Percentiles rank a stretch among this genome's conserved stretches.
These are phyloP conservation scores for Penicillium verrucosum DNA, from an alignment of 2,329 filamentous ascomycete species.

Conservation along the genomic window DNA sequence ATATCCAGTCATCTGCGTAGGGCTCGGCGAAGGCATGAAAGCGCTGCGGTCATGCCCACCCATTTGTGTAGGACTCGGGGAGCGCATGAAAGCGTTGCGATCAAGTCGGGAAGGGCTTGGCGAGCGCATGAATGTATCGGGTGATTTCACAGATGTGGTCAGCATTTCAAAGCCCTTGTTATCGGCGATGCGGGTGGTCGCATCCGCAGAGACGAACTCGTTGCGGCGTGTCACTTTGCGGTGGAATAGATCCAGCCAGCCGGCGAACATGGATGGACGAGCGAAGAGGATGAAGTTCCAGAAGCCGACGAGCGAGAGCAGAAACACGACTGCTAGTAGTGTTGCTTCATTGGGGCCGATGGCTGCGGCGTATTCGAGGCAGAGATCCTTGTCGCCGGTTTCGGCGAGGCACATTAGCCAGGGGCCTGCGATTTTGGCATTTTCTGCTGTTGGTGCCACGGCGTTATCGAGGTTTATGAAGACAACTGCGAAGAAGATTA, in stretches of 20 bases:
- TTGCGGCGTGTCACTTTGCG: conserved; percentile 48
- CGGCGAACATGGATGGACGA: conserved; percentile 77
- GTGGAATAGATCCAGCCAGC: conserved; percentile 68
- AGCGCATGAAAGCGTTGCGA: conserved; percentile 16
- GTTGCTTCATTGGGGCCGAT: conserved; percentile 73
- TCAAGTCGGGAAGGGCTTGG: conserved; percentile 15
- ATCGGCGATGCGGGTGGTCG: conserved; percentile 62
- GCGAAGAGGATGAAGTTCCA: conserved; percentile 81
- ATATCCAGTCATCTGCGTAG: conserved; percentile 12
- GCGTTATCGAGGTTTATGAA: conserved; percentile 85
- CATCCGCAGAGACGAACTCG: conserved; percentile 89
- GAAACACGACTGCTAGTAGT: conserved; percentile 74
- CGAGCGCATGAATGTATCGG: conserved; percentile 28
- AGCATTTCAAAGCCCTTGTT: conserved; percentile 79
- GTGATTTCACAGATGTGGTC: conserved; percentile 32
- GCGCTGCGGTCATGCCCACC: background rate
- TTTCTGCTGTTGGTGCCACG: conserved; percentile 55
- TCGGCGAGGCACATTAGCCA: conserved; percentile 72
- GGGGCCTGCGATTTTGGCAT: conserved; percentile 54
- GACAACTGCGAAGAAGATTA: conserved; percentile 88
- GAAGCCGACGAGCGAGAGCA: conserved; percentile 81
- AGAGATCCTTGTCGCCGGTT: conserved; percentile 62
- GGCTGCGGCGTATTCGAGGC: conserved; percentile 57
- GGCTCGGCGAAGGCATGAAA: conserved; percentile 21
- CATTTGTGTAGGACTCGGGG: conserved; percentile 20